Percentiles rank a stretch among this genome's conserved stretches.
Conservation (phyloP, 2,329 filamentous ascomycete genomes). For the Talaromyces piceae region DNA sequence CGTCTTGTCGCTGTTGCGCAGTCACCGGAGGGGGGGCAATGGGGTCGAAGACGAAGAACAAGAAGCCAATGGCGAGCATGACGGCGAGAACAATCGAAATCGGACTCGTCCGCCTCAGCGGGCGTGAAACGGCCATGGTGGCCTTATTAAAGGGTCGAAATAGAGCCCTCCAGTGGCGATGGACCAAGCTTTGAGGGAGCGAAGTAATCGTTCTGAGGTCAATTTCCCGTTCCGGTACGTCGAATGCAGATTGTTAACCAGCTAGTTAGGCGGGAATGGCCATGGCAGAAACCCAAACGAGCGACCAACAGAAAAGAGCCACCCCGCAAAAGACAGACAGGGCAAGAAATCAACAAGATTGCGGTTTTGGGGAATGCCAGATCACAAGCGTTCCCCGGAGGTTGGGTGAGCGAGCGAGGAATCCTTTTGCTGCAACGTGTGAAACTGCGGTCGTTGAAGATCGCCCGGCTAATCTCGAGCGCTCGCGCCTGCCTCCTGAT, state of each 20-base stretch:
- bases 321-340: too few relatives aligned
- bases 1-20: slow-evolving; percentile 45
- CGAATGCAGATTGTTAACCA: neutral
- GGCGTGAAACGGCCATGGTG: slow-evolving; percentile 53
- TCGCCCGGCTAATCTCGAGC: neutral
- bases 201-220: neutral
- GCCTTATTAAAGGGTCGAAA: slow-evolving; percentile 6
- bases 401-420: neutral
- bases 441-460: slow-evolving; percentile 1
- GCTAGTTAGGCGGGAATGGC: neutral
- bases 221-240: neutral
- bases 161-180: neutral
- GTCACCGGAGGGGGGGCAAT: slow-evolving; percentile 45
- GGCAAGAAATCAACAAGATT: neutral
- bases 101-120: slow-evolving; percentile 70
- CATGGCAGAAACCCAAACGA: neutral
- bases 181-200: neutral
- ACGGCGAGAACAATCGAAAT: slow-evolving; percentile 65
- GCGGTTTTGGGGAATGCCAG: neutral
- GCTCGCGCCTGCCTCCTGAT: slow-evolving; percentile 1
- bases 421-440: neutral
- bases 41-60: slow-evolving; percentile 56
- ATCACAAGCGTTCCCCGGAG: neutral
- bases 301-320: neutral
- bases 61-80: slow-evolving; percentile 64